A percentile compares a stretch with the other conserved stretches of the same genome.
phyloP scores from a whole-genome alignment of 148 eudicot genomes.

The Limonium bicolor region DNA sequence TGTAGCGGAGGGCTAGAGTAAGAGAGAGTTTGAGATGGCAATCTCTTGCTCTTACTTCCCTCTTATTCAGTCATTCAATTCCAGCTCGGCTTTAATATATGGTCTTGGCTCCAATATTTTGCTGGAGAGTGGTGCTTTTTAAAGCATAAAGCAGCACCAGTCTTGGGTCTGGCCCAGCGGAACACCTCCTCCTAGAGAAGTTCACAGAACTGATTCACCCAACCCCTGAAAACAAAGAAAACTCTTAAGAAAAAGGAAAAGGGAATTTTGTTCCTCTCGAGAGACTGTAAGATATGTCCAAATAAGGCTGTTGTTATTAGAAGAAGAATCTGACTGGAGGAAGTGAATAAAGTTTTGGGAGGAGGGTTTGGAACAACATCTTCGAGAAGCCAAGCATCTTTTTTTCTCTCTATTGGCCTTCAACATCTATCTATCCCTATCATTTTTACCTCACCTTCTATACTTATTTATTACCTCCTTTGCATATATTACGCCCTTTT shows the following conservation, averaged over 20 bases:
- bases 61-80: no score
- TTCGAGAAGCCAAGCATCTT: conserved; percentile 7
- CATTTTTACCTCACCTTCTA: no score
- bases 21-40: not conserved
- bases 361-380: conserved; percentile 4
- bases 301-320: conserved; percentile 7
- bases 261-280: not conserved
- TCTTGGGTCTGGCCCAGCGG: not conserved
- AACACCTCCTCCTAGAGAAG: not conserved
- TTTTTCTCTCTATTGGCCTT: conserved; percentile 1
- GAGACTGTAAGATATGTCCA: conserved; percentile 5
- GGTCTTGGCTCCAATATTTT: conserved; percentile 6
- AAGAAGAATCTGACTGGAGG: conserved; percentile 6
- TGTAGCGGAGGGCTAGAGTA: conserved; percentile 1
- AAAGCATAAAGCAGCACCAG: conserved; percentile 1
- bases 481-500: no score
- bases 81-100: no score
- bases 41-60: not conserved
- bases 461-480: no score
- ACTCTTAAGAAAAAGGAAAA: no score
- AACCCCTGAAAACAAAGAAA: conserved; percentile 1
- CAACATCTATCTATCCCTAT: no score
- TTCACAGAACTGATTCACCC: conserved; percentile 1
- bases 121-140: not conserved
- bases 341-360: conserved; percentile 5